A percentile compares a stretch with the other conserved stretches of the same genome.
Evolutionary conservation across 129 eudicot species (phyloP).

Genomic region (Smallanthus sonchifolius): DNA sequence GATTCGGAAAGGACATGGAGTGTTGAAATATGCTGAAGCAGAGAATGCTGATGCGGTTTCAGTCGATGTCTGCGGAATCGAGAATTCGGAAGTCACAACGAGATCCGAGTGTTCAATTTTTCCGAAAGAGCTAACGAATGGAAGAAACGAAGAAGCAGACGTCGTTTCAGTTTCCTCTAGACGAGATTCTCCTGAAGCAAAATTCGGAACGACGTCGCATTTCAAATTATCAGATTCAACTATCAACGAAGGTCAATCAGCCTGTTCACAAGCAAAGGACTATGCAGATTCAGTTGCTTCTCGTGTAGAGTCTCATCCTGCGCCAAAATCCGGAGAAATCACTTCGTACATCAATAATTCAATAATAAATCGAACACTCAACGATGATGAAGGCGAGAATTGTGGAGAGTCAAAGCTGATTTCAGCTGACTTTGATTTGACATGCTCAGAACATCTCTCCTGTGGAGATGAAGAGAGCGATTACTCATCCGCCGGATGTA

Average conservation of each 20-base stretch:
- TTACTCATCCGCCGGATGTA: constrained; percentile 36
- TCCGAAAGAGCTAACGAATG: constrained; percentile 16
- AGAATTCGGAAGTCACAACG: constrained; percentile 30
- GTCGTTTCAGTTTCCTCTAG: constrained; percentile 36
- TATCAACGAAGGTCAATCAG: constrained; percentile 29
- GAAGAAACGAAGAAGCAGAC: constrained; percentile 27
- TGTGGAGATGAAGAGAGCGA: constrained; percentile 32
- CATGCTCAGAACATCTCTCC: constrained; percentile 67
- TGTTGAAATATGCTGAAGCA: constrained; percentile 11
- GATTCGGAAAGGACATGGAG: constrained; percentile 21
- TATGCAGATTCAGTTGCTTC: constrained; percentile 34
- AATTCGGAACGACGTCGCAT: constrained; percentile 8
- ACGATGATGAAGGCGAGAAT: constrained; percentile 27
- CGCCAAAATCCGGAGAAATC: constrained; percentile 20
- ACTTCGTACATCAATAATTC: constrained; percentile 14
- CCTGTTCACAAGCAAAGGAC: constrained; percentile 9
- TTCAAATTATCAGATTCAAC: constrained; percentile 14
- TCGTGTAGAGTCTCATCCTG: constrained; percentile 26
- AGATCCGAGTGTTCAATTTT: constrained; percentile 37
- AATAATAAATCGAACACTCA: constrained; percentile 10
- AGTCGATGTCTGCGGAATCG: constrained; percentile 6
- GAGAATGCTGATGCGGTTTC: not conserved
- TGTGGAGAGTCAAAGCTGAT: constrained; percentile 35
- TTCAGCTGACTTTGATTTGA: constrained; percentile 44
- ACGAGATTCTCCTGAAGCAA: not conserved